These are phyloP conservation scores for Viola pubescens DNA, from an alignment of 441 rosid genomes.

Conservation along the genomic window DNA sequence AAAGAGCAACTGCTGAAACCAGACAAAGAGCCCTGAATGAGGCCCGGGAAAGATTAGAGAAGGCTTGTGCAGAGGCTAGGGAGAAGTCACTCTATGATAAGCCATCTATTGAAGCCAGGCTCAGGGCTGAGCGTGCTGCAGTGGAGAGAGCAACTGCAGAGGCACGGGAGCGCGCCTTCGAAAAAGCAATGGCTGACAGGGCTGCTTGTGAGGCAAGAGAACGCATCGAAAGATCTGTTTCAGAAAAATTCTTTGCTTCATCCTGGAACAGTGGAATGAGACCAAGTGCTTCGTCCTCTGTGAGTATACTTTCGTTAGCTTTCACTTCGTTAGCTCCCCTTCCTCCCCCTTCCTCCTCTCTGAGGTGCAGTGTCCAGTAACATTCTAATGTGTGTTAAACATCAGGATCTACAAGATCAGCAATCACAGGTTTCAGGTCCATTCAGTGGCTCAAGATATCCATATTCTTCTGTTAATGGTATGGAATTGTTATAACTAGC, in stretches of 20 bases:
- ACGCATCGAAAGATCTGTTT: conserved; percentile 50
- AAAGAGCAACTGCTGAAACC: conserved; percentile 47
- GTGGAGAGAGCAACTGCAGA: conserved; percentile 84
- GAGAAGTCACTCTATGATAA: conserved; percentile 61
- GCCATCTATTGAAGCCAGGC: conserved; percentile 45
- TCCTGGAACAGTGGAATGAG: conserved; percentile 44
- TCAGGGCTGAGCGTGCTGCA: conserved; percentile 78
- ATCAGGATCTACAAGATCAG: conserved; percentile 44
- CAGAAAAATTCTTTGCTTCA: conserved; percentile 49
- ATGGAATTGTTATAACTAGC: neutral
- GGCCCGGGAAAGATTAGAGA: conserved; percentile 86
- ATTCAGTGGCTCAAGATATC: conserved; percentile 40
- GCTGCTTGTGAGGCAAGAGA: conserved; percentile 62
- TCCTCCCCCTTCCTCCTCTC: neutral
- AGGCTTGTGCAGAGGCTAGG: conserved; percentile 81
- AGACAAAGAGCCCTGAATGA: conserved; percentile 62
- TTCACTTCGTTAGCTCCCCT: too few species aligned
- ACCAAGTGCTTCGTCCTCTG: conserved; percentile 38
- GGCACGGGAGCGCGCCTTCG: conserved; percentile 77
- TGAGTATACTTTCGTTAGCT: conserved; percentile 24
- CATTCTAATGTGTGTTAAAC: conserved; percentile 13
- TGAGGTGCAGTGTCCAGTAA: conserved; percentile 1
- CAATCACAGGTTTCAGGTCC: conserved; percentile 41
- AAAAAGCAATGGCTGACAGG: conserved; percentile 60
- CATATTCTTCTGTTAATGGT: conserved; percentile 42